A percentile compares a stretch with the other conserved stretches of the same genome.
Conservation (phyloP, 768 basidiomycete species). For the Tulasnella sp. region DNA sequence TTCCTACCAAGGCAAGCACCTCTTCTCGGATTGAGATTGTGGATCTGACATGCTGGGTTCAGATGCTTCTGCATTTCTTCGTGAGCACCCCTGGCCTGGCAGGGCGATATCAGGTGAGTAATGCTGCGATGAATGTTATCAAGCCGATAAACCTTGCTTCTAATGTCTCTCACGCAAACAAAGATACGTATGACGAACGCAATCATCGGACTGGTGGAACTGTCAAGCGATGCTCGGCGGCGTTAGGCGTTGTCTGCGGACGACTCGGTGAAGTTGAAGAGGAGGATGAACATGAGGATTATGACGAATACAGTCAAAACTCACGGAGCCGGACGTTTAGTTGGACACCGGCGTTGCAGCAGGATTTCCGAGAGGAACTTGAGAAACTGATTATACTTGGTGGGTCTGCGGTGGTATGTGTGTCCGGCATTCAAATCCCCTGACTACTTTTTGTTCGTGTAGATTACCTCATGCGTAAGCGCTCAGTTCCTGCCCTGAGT, state of each 20-base stretch:
- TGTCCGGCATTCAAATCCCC: neutral
- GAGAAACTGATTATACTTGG: slow-evolving; percentile 87
- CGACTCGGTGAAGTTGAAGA: slow-evolving; percentile 68
- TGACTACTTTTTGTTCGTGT: neutral
- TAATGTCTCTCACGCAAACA: neutral
- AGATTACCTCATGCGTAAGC: slow-evolving; percentile 85
- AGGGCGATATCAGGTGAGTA: slow-evolving; percentile 42
- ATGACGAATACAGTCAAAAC: slow-evolving; percentile 25
- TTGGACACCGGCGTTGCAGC: slow-evolving; percentile 68
- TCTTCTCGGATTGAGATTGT: neutral
- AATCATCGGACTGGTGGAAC: slow-evolving; percentile 55
- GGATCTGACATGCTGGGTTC: neutral
- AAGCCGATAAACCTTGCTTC: no score
- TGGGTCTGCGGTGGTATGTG: slow-evolving; percentile 24
- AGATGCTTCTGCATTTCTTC: slow-evolving; percentile 82
- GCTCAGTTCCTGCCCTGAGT: neutral
- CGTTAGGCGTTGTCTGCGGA: slow-evolving; percentile 73
- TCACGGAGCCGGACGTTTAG: slow-evolving; percentile 38
- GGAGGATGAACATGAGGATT: slow-evolving; percentile 53
- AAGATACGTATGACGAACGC: slow-evolving; percentile 73
- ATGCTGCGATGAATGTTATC: neutral
- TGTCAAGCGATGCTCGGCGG: slow-evolving; percentile 54
- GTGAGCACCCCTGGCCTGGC: slow-evolving; percentile 79
- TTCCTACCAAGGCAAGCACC: slow-evolving; percentile 52
- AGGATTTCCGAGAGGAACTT: slow-evolving; percentile 73